These are phyloP conservation scores for Ballota nigra DNA, from an alignment of 257 asterid species.

Conservation along the genomic window DNA sequence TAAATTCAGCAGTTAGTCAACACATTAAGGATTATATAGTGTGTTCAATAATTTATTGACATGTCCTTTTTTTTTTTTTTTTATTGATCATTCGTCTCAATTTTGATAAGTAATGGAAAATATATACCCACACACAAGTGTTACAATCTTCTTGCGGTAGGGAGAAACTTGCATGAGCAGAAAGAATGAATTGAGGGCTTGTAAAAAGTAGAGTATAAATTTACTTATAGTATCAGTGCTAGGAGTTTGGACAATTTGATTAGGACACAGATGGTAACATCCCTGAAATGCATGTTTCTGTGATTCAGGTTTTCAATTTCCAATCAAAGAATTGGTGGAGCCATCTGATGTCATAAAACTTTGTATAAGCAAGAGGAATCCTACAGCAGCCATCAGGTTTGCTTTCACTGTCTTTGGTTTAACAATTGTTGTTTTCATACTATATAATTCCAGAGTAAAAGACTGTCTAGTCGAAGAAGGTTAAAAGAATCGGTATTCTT, in stretches of 20 bases:
- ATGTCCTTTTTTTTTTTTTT: background rate
- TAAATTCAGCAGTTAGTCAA: background rate
- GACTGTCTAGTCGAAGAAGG: background rate
- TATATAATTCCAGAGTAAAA: background rate
- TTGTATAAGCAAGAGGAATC: conserved; percentile 63
- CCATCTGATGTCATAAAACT: conserved; percentile 57
- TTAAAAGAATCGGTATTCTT: conserved; percentile 1
- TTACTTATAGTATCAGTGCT: background rate
- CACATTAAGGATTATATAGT: background rate
- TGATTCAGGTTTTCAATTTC: conserved; percentile 61
- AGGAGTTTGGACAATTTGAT: conserved; percentile 18
- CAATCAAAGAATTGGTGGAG: conserved; percentile 50
- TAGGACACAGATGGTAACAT: conserved; percentile 1
- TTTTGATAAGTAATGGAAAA: background rate
- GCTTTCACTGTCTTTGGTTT: background rate
- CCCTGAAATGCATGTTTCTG: conserved; percentile 21
- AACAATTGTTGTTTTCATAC: background rate
- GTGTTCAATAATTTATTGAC: background rate
- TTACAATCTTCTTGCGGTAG: background rate
- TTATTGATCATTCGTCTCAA: background rate
- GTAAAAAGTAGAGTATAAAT: background rate
- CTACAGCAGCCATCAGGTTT: conserved; percentile 74
- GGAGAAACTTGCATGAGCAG: background rate
- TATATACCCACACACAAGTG: background rate
- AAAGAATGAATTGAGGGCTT: conserved; percentile 1